Evolutionary conservation across 1,284 basidiomycete genomes (phyloP).

Genomic region (Heterobasidion parviporum): DNA sequence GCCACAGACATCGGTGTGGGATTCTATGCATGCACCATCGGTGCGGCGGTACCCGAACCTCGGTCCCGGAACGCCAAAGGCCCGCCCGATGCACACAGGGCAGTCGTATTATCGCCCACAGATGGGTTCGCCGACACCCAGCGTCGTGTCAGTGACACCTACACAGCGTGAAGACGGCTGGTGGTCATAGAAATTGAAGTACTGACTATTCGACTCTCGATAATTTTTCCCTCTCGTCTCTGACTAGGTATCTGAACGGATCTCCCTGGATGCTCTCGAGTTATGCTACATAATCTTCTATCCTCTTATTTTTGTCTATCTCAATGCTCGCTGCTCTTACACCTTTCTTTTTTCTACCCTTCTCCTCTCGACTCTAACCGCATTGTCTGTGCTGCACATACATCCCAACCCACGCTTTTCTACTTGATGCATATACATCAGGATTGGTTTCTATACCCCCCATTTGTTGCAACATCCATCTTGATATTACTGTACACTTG

Average conservation of each 20-base stretch:
- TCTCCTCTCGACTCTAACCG: no score
- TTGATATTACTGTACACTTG: no score
- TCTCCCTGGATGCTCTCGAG: neutral
- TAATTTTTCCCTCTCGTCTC: neutral
- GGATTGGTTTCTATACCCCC: no score
- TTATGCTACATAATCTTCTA: neutral
- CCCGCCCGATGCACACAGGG: slow-evolving; percentile 15
- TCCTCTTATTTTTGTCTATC: neutral
- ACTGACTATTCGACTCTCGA: neutral
- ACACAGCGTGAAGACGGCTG: slow-evolving; percentile 69
- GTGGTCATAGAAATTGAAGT: slow-evolving; percentile 44
- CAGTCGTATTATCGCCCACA: slow-evolving; percentile 19
- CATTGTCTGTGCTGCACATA: no score
- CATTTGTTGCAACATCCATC: no score
- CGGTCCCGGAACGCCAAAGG: slow-evolving; percentile 32
- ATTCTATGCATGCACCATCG: slow-evolving; percentile 66
- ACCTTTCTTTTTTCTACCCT: no score
- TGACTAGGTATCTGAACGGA: neutral
- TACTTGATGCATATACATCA: no score
- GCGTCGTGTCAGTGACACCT: slow-evolving; percentile 60
- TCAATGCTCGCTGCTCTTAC: no score
- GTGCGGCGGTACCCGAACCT: slow-evolving; percentile 20
- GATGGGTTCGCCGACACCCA: slow-evolving; percentile 63
- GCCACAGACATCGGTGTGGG: slow-evolving; percentile 52
- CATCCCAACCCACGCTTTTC: no score